These are phyloP conservation scores for Naganishia sp. DNA, from an alignment of 1,284 basidiomycete genomes.

Conservation along the genomic window DNA sequence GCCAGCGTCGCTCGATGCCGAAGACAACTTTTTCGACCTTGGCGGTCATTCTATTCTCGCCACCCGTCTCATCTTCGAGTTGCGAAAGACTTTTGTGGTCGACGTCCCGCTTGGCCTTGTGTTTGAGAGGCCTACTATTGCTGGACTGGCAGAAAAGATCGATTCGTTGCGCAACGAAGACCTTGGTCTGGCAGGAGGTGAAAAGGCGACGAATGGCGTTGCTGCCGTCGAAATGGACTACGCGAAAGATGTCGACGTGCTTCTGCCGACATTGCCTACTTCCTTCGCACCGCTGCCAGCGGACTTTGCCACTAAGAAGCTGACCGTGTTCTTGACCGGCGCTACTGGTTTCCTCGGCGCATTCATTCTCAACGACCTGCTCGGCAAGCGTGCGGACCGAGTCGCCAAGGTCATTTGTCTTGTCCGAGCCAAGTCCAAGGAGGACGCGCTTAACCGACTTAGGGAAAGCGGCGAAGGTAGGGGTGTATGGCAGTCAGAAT, in stretches of 20 bases:
- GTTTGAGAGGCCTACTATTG: slow-evolving; percentile 87
- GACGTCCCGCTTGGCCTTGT: slow-evolving; percentile 90
- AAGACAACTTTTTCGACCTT: slow-evolving; percentile 98
- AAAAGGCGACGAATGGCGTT: slow-evolving; percentile 37
- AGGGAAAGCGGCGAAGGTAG: slow-evolving; percentile 76
- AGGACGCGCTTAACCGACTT: slow-evolving; percentile 71
- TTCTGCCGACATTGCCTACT: slow-evolving; percentile 63
- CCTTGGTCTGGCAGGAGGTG: slow-evolving; percentile 67
- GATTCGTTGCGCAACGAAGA: slow-evolving; percentile 78
- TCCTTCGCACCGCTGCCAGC: slow-evolving; percentile 63
- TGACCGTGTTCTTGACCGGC: slow-evolving; percentile 92
- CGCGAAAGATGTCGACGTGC: slow-evolving; percentile 71
- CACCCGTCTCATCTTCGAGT: slow-evolving; percentile 93
- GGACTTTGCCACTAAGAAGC: slow-evolving; percentile 60
- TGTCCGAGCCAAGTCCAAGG: slow-evolving; percentile 70
- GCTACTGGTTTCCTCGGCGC: slow-evolving; percentile 97
- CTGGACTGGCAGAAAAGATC: slow-evolving; percentile 75
- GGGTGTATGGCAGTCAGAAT: slow-evolving; percentile 89
- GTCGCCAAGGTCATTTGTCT: slow-evolving; percentile 89
- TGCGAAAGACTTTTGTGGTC: slow-evolving; percentile 88
- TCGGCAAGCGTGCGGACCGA: slow-evolving; percentile 61
- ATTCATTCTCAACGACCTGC: slow-evolving; percentile 82
- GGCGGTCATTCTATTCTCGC: slow-evolving; percentile 98
- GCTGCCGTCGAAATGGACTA: slow-evolving; percentile 58
- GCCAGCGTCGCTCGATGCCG: slow-evolving; percentile 74